A percentile compares a stretch with the other conserved stretches of the same genome.
phyloP scores from a whole-genome alignment of 1,139 yeast species.

The Sugiyamaella novakii region DNA sequence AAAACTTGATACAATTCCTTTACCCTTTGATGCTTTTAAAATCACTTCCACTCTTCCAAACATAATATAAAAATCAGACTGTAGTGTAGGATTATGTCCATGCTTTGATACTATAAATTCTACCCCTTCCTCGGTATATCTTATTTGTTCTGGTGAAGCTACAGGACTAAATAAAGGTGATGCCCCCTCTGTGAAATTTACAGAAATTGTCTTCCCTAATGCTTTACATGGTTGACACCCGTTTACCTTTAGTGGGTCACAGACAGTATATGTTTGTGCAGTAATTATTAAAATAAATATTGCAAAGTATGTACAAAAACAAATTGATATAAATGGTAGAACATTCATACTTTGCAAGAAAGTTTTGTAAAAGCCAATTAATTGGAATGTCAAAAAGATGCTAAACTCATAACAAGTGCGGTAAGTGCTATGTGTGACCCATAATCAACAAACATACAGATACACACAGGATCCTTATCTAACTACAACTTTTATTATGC shows the following conservation, averaged over 20 bases:
- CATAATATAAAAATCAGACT: slow-evolving; percentile 79
- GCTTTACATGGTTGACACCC: slow-evolving; percentile 38
- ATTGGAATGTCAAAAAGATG: no score
- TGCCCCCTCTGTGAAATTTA: slow-evolving; percentile 34
- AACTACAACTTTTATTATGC: slow-evolving; percentile 3
- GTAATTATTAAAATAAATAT: slow-evolving; percentile 4
- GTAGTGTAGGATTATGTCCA: slow-evolving; percentile 71
- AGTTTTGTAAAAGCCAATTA: no score
- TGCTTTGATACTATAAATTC: slow-evolving; percentile 57
- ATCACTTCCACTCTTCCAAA: slow-evolving; percentile 79
- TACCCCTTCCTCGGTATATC: slow-evolving; percentile 53
- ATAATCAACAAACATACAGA: slow-evolving; percentile 3
- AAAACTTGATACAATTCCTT: slow-evolving; percentile 76
- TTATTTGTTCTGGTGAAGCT: slow-evolving; percentile 26
- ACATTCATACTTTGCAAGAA: slow-evolving; percentile 12
- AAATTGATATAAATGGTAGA: neutral
- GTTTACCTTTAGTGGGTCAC: slow-evolving; percentile 34
- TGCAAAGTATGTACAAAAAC: neutral
- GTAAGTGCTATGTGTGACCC: no score
- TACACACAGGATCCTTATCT: neutral
- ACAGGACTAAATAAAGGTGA: slow-evolving; percentile 23
- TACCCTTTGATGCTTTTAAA: slow-evolving; percentile 70
- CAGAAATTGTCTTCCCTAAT: slow-evolving; percentile 32
- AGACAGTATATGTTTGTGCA: slow-evolving; percentile 34
- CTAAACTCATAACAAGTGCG: no score